phyloP scores from a whole-genome alignment of 805 yeast species.

The Phaffomyces opuntiae region DNA sequence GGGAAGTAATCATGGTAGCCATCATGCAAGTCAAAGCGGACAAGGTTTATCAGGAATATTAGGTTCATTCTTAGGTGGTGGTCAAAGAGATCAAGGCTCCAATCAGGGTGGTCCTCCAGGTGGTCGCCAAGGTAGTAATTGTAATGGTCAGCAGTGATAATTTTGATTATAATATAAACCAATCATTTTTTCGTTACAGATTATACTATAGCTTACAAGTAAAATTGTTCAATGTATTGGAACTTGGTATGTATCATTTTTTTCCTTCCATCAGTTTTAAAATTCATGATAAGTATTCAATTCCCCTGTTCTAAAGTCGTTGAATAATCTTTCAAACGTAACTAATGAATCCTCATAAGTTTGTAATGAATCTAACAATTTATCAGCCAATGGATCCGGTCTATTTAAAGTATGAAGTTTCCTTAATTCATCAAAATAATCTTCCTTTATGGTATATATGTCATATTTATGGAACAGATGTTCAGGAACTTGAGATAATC shows the following conservation, averaged over 20 bases:
- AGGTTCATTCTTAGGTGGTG: background rate
- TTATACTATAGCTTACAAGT: too few species aligned
- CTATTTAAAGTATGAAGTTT: conserved; percentile 26
- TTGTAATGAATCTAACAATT: conserved; percentile 10
- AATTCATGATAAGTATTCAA: conserved; percentile 11
- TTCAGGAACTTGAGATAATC: conserved; percentile 19
- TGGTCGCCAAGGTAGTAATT: background rate
- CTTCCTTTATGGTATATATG: conserved; percentile 21
- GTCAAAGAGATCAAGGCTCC: background rate
- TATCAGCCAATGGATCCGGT: conserved; percentile 25
- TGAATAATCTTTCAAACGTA: conserved; percentile 17
- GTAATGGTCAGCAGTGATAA: too few species aligned
- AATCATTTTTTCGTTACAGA: too few species aligned
- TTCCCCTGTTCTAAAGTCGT: conserved; percentile 14
- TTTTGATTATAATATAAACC: too few species aligned
- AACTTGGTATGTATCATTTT: too few species aligned
- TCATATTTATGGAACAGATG: conserved; percentile 31
- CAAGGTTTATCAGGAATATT: background rate
- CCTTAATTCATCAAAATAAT: conserved; percentile 24
- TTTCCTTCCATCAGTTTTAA: background rate
- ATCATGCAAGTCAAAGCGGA: background rate
- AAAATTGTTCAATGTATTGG: too few species aligned
- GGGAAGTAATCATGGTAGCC: background rate
- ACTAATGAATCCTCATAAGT: conserved; percentile 11
- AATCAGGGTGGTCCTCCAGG: background rate